Evolutionary conservation across 2,329 filamentous ascomycete genomes (phyloP).

Genomic region (Dactylellina sp.): DNA sequence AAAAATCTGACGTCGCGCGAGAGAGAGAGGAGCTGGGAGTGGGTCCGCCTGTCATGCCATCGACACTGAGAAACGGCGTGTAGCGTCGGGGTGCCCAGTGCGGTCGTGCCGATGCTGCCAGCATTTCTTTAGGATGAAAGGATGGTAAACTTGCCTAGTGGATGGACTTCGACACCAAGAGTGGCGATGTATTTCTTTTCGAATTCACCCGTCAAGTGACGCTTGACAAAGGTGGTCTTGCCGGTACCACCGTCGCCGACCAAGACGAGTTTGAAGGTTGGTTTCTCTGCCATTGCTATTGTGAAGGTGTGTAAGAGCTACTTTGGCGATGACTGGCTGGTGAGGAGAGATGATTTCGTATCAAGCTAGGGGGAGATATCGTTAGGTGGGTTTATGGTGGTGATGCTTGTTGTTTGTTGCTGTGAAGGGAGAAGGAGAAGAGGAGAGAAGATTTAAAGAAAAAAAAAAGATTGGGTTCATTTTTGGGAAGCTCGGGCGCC

Average conservation of each 20-base stretch:
- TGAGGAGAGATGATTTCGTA: neutral
- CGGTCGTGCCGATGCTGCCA: conserved; percentile 3
- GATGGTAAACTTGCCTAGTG: conserved; percentile 74
- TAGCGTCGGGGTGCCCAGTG: conserved; percentile 1
- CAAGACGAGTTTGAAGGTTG: conserved; percentile 99
- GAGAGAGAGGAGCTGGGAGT: conserved; percentile 23
- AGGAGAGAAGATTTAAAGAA: conserved; percentile 23
- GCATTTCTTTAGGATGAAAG: neutral
- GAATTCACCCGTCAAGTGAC: conserved; percentile 99
- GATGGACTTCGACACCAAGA: conserved; percentile 98
- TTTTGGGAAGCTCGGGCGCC: conserved; percentile 36
- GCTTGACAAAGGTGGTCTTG: conserved; percentile 99
- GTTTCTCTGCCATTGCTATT: conserved; percentile 74
- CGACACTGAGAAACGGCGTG: neutral
- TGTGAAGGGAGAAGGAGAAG: conserved; percentile 5
- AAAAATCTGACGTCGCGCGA: conserved; percentile 40
- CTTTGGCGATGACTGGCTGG: conserved; percentile 31
- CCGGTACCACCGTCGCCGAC: conserved; percentile 99
- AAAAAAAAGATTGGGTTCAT: conserved; percentile 20
- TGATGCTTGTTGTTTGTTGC: conserved; percentile 26
- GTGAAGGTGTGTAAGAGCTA: conserved; percentile 58
- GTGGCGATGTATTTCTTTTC: conserved; percentile 99
- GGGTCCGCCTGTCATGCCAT: no score
- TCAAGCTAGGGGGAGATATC: conserved; percentile 26
- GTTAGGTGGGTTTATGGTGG: conserved; percentile 16